Percentiles rank a stretch among this genome's conserved stretches.
Evolutionary conservation across 192 early-diverging fungal species (phyloP).

Genomic region (Paraglomus brasilianum): DNA sequence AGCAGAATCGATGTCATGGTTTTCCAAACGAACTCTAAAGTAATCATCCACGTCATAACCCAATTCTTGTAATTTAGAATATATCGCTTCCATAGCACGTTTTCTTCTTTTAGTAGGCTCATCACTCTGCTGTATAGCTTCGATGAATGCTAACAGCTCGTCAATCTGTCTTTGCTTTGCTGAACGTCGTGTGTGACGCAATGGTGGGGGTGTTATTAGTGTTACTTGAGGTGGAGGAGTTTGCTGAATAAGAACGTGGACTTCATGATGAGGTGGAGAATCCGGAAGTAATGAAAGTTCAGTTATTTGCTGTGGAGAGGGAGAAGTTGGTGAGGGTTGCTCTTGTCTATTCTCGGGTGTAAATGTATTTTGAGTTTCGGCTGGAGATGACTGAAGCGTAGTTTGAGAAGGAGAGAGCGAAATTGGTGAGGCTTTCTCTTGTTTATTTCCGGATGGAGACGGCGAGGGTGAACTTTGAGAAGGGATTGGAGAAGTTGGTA

Average conservation of each 20-base stretch:
- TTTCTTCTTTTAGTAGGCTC: not conserved
- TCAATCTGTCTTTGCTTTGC: not conserved
- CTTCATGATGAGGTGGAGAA: not conserved
- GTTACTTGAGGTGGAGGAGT: not conserved
- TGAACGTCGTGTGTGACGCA: not conserved
- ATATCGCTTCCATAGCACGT: not conserved
- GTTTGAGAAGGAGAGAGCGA: not conserved
- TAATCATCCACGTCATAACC: not conserved
- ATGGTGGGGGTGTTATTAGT: not conserved
- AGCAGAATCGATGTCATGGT: not conserved
- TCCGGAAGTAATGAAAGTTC: not conserved
- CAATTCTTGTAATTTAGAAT: not conserved
- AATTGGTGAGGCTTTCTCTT: not conserved
- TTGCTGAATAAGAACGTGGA: not conserved
- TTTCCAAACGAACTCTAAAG: not conserved
- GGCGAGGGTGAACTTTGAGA: not conserved
- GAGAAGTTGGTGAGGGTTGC: not conserved
- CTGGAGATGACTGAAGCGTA: not conserved
- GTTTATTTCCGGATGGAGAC: not conserved
- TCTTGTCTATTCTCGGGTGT: not conserved
- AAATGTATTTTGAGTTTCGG: not conserved
- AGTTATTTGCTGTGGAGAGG: not conserved
- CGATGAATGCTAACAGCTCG: not conserved
- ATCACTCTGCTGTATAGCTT: constrained; percentile 11
- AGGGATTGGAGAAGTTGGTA: too few relatives aligned